Evolutionary conservation across 2,329 filamentous ascomycete genomes (phyloP).

Genomic region (Aureobasidium leucospermi): DNA sequence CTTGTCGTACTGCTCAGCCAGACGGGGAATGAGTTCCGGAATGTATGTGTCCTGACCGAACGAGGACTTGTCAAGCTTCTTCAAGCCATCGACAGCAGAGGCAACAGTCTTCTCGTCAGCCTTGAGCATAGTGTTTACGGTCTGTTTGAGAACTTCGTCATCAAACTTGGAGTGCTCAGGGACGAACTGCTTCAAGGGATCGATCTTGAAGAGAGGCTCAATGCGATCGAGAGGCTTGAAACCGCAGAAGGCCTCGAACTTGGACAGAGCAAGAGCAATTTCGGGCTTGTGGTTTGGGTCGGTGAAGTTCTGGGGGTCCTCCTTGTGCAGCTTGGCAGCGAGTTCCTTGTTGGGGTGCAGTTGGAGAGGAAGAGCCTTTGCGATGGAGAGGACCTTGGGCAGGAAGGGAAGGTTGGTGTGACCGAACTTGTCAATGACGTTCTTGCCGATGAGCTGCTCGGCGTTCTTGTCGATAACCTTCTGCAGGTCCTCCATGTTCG

Average conservation of each 20-base stretch:
- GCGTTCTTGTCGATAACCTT: constrained; percentile 57
- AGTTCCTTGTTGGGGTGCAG: constrained; percentile 66
- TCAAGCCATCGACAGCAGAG: constrained; percentile 46
- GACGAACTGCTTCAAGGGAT: constrained; percentile 48
- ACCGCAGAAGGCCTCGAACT: constrained; percentile 70
- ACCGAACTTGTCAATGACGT: constrained; percentile 54
- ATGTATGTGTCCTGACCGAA: constrained; percentile 53
- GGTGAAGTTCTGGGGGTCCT: constrained; percentile 58
- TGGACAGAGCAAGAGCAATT: constrained; percentile 63
- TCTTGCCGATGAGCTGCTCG: constrained; percentile 56
- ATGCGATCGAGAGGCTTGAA: constrained; percentile 62
- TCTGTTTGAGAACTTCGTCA: constrained; percentile 50
- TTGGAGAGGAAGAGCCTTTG: constrained; percentile 67
- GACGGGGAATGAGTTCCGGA: constrained; percentile 54
- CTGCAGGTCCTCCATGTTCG: constrained; percentile 53
- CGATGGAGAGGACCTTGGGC: constrained; percentile 69
- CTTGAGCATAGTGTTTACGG: constrained; percentile 49
- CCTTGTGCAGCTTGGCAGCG: constrained; percentile 54
- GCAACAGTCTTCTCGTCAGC: constrained; percentile 47
- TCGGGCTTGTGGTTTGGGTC: constrained; percentile 76
- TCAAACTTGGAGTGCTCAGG: constrained; percentile 45
- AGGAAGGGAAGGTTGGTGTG: constrained; percentile 60
- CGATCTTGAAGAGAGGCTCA: constrained; percentile 49
- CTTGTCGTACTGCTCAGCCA: constrained; percentile 57
- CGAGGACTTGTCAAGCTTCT: constrained; percentile 38